Evolutionary conservation across 768 basidiomycete species (phyloP), one percentile per base, ranked within the genome.

Genomic region (Boletus rubroflammeus): DNA sequence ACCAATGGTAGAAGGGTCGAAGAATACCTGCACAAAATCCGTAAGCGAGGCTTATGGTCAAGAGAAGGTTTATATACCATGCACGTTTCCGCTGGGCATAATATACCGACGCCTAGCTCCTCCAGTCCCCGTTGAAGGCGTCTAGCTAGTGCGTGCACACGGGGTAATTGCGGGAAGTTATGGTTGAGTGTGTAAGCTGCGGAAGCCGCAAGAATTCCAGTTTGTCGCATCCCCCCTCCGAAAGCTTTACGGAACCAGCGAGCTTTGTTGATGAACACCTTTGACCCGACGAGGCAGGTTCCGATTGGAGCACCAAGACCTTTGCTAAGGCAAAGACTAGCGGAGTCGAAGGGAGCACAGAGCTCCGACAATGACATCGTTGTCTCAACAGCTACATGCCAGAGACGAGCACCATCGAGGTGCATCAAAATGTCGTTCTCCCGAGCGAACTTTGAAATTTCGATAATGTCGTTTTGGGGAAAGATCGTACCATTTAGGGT

Each of bases 211-310:
- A 98, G 78, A 43, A 88, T 74, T 50, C 96, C 95, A 17, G 85
- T 93, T 73, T 99, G 96, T 32, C 97, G 81, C 85, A 98, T 93
- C 35, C 93, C 93, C 36, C 93, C 95, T 47, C 96, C 97, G 60
- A 98, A 94, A 19, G 92, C 78, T 74, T 98, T 98, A 51, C 95
- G 80, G 76, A 98, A 90, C 84, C 90, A 85, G 10, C 86, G 81
- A 0, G 93, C 93, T 62, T 81, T 81, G 7, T 69, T 65, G 66
- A 98, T 93, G 64, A 93, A 89, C 9, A 78, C 81, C 54, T 81
- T 82, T 19, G 84, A 72, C 10, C 96, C 97, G 43, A 91, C 90
- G 15, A 98, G 81, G 59, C 89, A 88, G 17, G 91, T 91, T 42
- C 88, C 88, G 40, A 91, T 69, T 9, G 88, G 90, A n/a, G 88